Percentiles rank a stretch among this genome's conserved stretches.
These are phyloP conservation scores for Coniferiporia sulphurascens DNA, from an alignment of 1,284 basidiomycete genomes.

Conservation along the genomic window DNA sequence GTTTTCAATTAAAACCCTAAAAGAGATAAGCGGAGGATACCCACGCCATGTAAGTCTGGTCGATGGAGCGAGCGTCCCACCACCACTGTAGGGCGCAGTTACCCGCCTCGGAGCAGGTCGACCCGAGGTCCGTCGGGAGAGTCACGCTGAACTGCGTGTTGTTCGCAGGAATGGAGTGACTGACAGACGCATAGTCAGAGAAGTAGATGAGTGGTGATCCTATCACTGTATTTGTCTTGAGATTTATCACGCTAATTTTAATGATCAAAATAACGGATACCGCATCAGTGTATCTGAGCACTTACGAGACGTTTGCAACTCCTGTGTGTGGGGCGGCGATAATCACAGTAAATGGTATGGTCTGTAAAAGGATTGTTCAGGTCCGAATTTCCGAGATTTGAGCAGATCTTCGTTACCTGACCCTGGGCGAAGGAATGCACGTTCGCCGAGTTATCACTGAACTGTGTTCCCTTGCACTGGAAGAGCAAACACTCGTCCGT, in stretches of 20 bases:
- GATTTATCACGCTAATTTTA: neutral
- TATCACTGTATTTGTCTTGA: neutral
- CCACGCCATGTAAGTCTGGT: neutral
- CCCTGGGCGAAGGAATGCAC: neutral
- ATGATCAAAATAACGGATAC: neutral
- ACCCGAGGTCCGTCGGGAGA: neutral
- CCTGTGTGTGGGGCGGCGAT: slow-evolving; percentile 6
- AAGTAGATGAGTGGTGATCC: neutral
- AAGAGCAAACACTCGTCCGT: neutral
- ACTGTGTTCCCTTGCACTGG: slow-evolving; percentile 3
- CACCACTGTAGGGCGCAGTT: neutral
- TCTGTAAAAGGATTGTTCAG: neutral
- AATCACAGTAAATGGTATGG: neutral
- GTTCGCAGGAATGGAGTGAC: neutral
- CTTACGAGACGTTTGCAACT: slow-evolving; percentile 2
- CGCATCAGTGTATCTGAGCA: too few species aligned
- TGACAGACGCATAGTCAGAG: neutral
- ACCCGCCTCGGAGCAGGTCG: neutral
- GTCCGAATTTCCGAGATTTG: neutral
- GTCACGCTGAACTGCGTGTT: neutral
- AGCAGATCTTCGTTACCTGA: neutral
- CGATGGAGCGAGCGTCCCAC: neutral
- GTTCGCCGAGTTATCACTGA: neutral
- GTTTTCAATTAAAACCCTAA: neutral
- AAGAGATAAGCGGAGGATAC: neutral